A percentile compares a stretch with the other conserved stretches of the same genome.
Conservation (phyloP, 176 grass and related monocot species). For the Tillandsia fasciculata region DNA sequence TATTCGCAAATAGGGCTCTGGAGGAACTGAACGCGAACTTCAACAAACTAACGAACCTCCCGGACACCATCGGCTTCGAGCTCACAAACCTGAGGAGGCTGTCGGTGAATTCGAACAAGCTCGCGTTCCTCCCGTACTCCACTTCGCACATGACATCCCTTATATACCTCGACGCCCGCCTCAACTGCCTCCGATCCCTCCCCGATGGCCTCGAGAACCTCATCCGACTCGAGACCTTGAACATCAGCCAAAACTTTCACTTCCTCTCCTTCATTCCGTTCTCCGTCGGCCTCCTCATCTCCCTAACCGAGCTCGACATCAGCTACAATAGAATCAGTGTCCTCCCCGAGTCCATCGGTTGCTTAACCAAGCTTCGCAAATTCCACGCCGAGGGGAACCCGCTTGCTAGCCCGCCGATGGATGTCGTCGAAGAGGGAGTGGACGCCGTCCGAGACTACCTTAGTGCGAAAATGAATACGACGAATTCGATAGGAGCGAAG, state of each 20-base stretch:
- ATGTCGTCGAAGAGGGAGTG: conserved; percentile 16
- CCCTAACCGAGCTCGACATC: conserved; percentile 24
- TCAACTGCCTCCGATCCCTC: conserved; percentile 23
- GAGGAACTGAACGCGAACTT: conserved; percentile 27
- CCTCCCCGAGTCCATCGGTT: conserved; percentile 21
- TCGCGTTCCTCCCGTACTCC: conserved; percentile 21
- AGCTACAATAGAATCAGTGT: conserved; percentile 23
- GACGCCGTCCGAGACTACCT: conserved; percentile 17
- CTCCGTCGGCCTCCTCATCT: conserved; percentile 17
- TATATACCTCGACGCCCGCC: conserved; percentile 22
- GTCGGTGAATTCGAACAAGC: conserved; percentile 23
- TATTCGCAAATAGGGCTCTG: neutral
- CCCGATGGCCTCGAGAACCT: conserved; percentile 32
- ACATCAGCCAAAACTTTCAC: conserved; percentile 25
- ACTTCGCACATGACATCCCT: conserved; percentile 27
- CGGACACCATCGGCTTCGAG: conserved; percentile 25
- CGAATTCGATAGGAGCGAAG: neutral
- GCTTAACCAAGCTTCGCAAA: conserved; percentile 18
- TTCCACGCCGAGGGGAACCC: conserved; percentile 25
- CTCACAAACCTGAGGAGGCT: conserved; percentile 17
- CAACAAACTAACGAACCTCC: conserved; percentile 14
- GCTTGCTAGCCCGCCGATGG: conserved; percentile 13
- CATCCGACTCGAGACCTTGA: conserved; percentile 19
- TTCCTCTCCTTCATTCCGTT: conserved; percentile 15
- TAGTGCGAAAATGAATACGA: conserved; percentile 2